These are phyloP conservation scores for Ashbya aceris DNA, from an alignment of 1,139 yeast species.

Conservation along the genomic window DNA sequence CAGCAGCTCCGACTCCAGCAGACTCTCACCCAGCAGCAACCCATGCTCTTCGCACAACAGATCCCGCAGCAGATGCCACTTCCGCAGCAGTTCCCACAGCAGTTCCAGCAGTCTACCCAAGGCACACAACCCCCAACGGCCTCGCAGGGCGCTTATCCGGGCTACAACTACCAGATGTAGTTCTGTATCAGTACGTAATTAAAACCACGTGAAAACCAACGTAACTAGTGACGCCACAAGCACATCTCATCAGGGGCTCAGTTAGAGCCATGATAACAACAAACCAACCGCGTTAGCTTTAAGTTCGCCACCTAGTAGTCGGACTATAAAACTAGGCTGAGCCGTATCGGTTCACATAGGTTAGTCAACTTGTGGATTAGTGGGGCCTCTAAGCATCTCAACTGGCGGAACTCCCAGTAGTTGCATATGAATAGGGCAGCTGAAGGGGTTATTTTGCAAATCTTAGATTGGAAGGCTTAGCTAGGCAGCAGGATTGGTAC, in stretches of 20 bases:
- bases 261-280: neutral
- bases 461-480: no score
- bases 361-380: neutral
- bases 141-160: conserved; percentile 1
- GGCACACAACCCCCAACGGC: neutral
- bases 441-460: no score
- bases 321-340: no score
- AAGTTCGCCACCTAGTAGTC: no score
- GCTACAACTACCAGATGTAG: conserved; percentile 9
- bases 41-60: conserved; percentile 10
- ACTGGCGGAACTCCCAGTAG: neutral
- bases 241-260: neutral
- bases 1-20: conserved; percentile 13
- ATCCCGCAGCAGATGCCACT: conserved; percentile 14
- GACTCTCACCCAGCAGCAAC: conserved; percentile 10
- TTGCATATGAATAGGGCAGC: neutral
- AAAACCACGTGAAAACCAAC: conserved; percentile 2
- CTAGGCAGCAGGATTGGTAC: no score
- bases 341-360: neutral
- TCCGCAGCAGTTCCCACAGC: conserved; percentile 1
- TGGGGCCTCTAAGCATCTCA: neutral
- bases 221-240: conserved; percentile 2
- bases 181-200: no score
- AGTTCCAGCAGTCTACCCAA: conserved; percentile 1
- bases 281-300: no score